Percentiles rank a stretch among this genome's conserved stretches.
These are phyloP conservation scores for Trichophyton simii DNA, from an alignment of 2,329 filamentous ascomycete species.

Conservation along the genomic window DNA sequence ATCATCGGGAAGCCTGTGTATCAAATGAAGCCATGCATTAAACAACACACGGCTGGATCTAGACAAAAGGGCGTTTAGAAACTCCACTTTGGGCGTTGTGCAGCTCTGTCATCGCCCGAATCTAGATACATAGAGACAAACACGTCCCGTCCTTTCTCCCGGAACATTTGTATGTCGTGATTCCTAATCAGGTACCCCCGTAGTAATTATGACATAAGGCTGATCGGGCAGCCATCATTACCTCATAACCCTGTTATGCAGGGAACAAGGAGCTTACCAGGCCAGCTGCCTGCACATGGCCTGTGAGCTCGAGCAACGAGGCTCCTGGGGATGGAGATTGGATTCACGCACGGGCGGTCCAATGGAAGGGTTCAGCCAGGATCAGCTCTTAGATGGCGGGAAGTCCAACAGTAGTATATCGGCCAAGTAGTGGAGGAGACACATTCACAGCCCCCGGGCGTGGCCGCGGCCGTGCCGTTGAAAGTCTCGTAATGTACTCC, in stretches of 20 bases:
- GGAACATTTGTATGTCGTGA: neutral
- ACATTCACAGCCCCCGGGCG: neutral
- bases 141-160: neutral
- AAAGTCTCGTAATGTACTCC: neutral
- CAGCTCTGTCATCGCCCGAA: neutral
- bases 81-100: neutral
- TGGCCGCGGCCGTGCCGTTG: neutral
- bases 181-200: neutral
- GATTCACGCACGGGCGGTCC: neutral
- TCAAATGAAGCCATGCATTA: neutral
- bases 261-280: neutral
- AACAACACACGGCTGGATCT: neutral
- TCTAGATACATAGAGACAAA: neutral
- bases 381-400: neutral
- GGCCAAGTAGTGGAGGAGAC: neutral
- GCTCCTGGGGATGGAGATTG: neutral
- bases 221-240: neutral
- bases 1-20: neutral
- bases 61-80: neutral
- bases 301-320: neutral
- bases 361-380: neutral
- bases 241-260: neutral
- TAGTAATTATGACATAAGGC: neutral
- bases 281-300: slow-evolving; percentile 1
- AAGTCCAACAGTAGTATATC: neutral